Evolutionary conservation across 2,329 filamentous ascomycete species (phyloP).

Genomic region (Acrocalymma vagum): DNA sequence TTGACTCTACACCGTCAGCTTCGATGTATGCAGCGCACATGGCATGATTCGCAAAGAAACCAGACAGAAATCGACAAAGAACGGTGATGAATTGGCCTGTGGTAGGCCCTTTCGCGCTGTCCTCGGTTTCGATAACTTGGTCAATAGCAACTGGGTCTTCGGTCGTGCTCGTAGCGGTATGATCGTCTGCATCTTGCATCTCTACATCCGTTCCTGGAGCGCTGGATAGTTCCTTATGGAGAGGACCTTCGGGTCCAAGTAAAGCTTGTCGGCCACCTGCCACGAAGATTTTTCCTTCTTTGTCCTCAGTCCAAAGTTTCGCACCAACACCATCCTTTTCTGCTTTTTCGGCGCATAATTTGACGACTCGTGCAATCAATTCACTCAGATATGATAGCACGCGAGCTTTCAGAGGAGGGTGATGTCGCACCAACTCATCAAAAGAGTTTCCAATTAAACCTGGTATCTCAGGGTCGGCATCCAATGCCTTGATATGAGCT

Average conservation of each 20-base stretch:
- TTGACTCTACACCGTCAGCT: constrained; percentile 79
- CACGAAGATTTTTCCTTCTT: constrained; percentile 66
- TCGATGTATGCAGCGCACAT: constrained; percentile 80
- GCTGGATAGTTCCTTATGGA: constrained; percentile 20
- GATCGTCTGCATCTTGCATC: constrained; percentile 65
- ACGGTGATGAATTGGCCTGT: constrained; percentile 77
- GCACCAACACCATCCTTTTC: constrained; percentile 76
- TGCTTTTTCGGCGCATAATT: constrained; percentile 76
- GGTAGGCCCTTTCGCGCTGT: constrained; percentile 59
- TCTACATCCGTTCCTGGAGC: constrained; percentile 59
- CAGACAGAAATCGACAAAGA: constrained; percentile 77
- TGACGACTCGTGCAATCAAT: constrained; percentile 84
- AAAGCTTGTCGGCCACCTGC: constrained; percentile 63
- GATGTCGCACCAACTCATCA: constrained; percentile 93
- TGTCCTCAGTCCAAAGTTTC: constrained; percentile 74
- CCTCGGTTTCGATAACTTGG: constrained; percentile 57
- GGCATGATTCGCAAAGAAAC: constrained; percentile 77
- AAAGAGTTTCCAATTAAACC: constrained; percentile 82
- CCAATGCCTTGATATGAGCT: constrained; percentile 84
- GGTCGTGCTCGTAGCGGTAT: constrained; percentile 9
- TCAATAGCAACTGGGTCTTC: constrained; percentile 41
- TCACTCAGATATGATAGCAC: constrained; percentile 88
- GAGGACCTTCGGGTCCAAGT: constrained; percentile 51
- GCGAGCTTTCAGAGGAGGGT: constrained; percentile 80
- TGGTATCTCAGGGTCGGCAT: constrained; percentile 75